These are phyloP conservation scores for Macrotyloma uniflorum DNA, from an alignment of 306 rosid genomes.

Conservation along the genomic window DNA sequence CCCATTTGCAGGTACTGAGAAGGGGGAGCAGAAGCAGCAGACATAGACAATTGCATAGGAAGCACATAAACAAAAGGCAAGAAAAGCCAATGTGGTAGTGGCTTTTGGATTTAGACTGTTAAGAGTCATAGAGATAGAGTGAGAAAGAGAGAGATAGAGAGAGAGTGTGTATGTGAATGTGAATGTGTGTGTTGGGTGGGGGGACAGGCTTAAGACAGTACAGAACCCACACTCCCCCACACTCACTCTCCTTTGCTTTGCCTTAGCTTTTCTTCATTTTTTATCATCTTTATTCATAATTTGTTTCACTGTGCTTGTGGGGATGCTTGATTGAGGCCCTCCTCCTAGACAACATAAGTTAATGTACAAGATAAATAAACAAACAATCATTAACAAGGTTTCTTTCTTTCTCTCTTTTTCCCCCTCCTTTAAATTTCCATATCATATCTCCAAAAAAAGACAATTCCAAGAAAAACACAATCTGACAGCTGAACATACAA, in stretches of 20 bases:
- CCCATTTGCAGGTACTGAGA: constrained; percentile 84
- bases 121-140: constrained; percentile 50
- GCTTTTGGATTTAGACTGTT: constrained; percentile 65
- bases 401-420: not conserved
- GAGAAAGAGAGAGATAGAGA: constrained; percentile 32
- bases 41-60: constrained; percentile 86
- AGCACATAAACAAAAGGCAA: constrained; percentile 85
- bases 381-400: constrained; percentile 22
- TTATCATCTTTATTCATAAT: constrained; percentile 37
- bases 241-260: constrained; percentile 53
- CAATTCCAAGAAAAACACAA: constrained; percentile 32
- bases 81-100: constrained; percentile 72
- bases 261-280: constrained; percentile 34
- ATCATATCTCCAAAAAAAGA: constrained; percentile 1
- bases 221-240: constrained; percentile 82
- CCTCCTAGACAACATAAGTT: constrained; percentile 60
- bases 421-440: constrained; percentile 12
- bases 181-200: constrained; percentile 71
- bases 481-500: constrained; percentile 2
- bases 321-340: constrained; percentile 51
- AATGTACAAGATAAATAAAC: constrained; percentile 31
- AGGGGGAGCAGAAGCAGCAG: constrained; percentile 89
- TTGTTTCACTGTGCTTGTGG: constrained; percentile 49
- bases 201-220: constrained; percentile 90
- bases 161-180: not conserved